Base-by-base conservation (phyloP, 1,139 yeast genomes). In the Yamadazyma friedrichii region DNA sequence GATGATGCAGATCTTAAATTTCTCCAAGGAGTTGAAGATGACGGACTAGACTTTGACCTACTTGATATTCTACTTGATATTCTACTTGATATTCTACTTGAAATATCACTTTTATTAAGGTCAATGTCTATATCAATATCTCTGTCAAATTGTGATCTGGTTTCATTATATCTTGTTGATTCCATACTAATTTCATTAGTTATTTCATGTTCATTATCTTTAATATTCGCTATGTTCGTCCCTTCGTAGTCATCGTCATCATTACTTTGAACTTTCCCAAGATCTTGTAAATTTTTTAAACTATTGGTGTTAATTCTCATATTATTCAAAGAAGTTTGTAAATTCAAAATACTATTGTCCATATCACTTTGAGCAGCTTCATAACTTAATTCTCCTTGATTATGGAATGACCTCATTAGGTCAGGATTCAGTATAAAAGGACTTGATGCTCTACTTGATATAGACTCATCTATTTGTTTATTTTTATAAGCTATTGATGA, bases 341-440 rank as follows among this genome's bases (percentile, higher is more conserved):
- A 47, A 35, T 57, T 52, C 13, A 53, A 53, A 2, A 61, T 51
- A 36, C 63, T 61, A 10, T 52, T 53, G 35, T 62, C 63, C 51
- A 56, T 54, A 16, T 44, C 48, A 27, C 6, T 27, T 13, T 45
- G 43, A n/a, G 32, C 39, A 10, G 22, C 20, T 30, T 30, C n/a
- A 30, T 13, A 9, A 25, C 10, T 25, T 12, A 24, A 34, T 6
- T 25, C 9, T 17, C 33, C 10, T 20, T 30, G 30, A 24, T 17
- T 32, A 28, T 15, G 10, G 26, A 20, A 22, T 11, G 27, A 16
- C 3, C 15, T 15, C 15, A 35, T 20, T 40, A 42, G 11, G 6
- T 50, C 59, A 11, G 64, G 67, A 31, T 62, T 51, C 11, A 66
- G 52, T 12, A 64, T 52, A 38, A 65, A 64, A 3, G 69, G 67